These are phyloP conservation scores for Populus tomentosa DNA, from an alignment of 441 rosid species.

Conservation along the genomic window DNA sequence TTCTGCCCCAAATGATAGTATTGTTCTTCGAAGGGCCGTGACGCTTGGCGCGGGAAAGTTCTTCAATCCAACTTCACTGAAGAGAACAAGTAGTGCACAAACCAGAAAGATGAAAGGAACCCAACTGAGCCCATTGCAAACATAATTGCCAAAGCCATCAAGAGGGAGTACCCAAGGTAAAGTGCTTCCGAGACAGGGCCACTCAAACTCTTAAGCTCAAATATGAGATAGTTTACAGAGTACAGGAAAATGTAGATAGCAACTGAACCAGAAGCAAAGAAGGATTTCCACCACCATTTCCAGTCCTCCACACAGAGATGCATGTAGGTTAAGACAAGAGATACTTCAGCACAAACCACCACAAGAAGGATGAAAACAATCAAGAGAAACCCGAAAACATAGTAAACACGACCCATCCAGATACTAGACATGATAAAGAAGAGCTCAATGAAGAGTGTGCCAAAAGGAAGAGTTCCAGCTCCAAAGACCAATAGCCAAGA, in stretches of 20 bases:
- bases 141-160: constrained; percentile 82
- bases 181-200: constrained; percentile 79
- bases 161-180: constrained; percentile 67
- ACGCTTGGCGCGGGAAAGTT: background rate
- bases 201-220: constrained; percentile 72
- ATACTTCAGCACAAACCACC: constrained; percentile 78
- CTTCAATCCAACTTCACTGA: constrained; percentile 77
- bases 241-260: constrained; percentile 75
- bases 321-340: constrained; percentile 74
- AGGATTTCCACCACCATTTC: constrained; percentile 95
- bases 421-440: constrained; percentile 80
- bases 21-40: constrained; percentile 2
- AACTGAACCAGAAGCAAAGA: constrained; percentile 83
- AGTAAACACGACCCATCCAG: constrained; percentile 81
- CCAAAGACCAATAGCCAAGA: constrained; percentile 56
- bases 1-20: background rate
- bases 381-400: constrained; percentile 67
- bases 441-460: constrained; percentile 76
- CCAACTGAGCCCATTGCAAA: constrained; percentile 77
- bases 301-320: constrained; percentile 83
- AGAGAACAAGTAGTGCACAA: constrained; percentile 82
- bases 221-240: constrained; percentile 68
- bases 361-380: constrained; percentile 65
- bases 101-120: constrained; percentile 86
- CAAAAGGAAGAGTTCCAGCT: constrained; percentile 39